Conservation (phyloP, 2,329 filamentous ascomycete genomes). For the Emergomyces orientalis region DNA sequence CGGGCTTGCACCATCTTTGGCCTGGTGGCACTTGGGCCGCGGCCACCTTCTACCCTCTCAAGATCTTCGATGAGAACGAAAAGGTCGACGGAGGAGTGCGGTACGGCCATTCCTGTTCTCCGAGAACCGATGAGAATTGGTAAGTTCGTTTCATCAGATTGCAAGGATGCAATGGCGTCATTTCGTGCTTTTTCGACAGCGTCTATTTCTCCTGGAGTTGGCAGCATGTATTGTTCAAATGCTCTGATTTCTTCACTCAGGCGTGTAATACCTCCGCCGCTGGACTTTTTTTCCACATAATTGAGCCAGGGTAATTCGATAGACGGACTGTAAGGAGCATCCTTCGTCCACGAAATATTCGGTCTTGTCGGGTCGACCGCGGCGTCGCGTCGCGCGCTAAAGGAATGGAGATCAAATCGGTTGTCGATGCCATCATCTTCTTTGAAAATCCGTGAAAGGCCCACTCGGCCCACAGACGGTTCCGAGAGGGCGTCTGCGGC, state of each 20-base stretch:
- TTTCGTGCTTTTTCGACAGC: slow-evolving; percentile 21
- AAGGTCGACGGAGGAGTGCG: slow-evolving; percentile 49
- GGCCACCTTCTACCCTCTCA: slow-evolving; percentile 18
- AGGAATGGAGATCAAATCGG: not conserved
- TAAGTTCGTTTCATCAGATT: slow-evolving; percentile 20
- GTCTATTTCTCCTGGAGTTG: slow-evolving; percentile 35
- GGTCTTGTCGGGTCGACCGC: not conserved
- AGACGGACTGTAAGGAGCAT: slow-evolving; percentile 12
- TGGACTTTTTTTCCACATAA: slow-evolving; percentile 14
- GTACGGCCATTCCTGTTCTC: slow-evolving; percentile 42
- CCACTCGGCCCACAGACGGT: no score
- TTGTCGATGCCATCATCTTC: not conserved
- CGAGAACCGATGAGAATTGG: slow-evolving; percentile 47
- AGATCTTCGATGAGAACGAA: slow-evolving; percentile 27
- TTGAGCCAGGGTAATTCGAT: slow-evolving; percentile 26
- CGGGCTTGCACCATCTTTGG: slow-evolving; percentile 24
- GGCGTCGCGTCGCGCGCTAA: not conserved
- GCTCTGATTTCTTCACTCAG: slow-evolving; percentile 40
- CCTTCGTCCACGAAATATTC: not conserved
- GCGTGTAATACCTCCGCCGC: slow-evolving; percentile 20
- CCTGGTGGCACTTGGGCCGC: slow-evolving; percentile 26
- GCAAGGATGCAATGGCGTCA: slow-evolving; percentile 24
- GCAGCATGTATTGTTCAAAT: slow-evolving; percentile 38
- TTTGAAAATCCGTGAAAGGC: not conserved
- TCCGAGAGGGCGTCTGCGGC: not conserved